A percentile compares a stretch with the other conserved stretches of the same genome.
phyloP scores from a whole-genome alignment of 345 rosid genomes.

The Acer negundo region DNA sequence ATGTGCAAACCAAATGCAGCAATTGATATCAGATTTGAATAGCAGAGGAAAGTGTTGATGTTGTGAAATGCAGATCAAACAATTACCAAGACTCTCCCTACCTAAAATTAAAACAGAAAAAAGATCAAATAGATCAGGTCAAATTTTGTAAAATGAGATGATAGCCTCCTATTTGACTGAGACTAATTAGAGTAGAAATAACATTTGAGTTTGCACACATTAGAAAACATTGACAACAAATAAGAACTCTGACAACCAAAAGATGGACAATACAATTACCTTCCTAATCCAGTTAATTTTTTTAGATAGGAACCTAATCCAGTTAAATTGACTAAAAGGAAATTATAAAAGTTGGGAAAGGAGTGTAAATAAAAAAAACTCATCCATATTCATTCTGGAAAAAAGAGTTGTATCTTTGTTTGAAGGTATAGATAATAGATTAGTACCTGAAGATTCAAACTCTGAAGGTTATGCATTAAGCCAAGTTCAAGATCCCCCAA shows the following conservation, averaged over 20 bases:
- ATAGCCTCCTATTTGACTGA: neutral
- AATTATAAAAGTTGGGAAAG: neutral
- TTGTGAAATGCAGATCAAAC: neutral
- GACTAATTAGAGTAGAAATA: neutral
- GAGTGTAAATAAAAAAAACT: neutral
- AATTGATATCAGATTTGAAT: neutral
- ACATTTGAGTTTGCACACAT: neutral
- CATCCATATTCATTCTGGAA: neutral
- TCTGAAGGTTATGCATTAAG: slow-evolving; percentile 67
- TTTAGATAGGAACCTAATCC: neutral
- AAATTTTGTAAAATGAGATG: slow-evolving; percentile 7
- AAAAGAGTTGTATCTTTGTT: slow-evolving; percentile 12
- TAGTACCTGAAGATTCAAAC: slow-evolving; percentile 81
- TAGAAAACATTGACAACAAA: slow-evolving; percentile 3
- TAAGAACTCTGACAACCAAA: neutral
- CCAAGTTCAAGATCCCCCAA: slow-evolving; percentile 71
- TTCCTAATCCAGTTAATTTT: neutral
- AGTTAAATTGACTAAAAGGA: neutral
- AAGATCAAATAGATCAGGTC: neutral
- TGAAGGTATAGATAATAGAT: slow-evolving; percentile 12
- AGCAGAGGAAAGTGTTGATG: neutral
- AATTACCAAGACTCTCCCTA: neutral
- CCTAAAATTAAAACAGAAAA: neutral
- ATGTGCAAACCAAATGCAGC: slow-evolving; percentile 2
- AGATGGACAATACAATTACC: neutral